phyloP scores from a whole-genome alignment of 2,329 filamentous ascomycete species.

The Lachnellula cervina region DNA sequence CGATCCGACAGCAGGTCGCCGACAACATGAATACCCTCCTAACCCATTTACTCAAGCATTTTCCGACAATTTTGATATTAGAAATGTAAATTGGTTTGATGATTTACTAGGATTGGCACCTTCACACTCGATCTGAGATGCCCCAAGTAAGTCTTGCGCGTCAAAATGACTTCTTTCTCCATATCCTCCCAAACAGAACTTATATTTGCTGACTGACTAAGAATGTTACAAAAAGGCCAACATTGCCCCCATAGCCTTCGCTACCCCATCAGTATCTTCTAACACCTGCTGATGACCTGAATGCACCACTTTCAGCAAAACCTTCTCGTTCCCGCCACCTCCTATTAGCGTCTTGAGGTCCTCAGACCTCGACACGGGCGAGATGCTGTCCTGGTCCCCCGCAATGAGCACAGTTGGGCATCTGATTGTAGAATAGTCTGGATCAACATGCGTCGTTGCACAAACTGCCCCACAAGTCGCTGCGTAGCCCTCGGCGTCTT shows the following conservation, averaged over 20 bases:
- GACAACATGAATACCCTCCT: neutral
- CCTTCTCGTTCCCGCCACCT: conserved; percentile 44
- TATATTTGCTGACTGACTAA: neutral
- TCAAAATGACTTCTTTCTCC: too few species aligned
- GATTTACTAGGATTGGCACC: conserved; percentile 17
- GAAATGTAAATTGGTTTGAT: conserved; percentile 19
- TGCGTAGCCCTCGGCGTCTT: conserved; percentile 32
- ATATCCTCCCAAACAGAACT: too few species aligned
- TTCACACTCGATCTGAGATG: conserved; percentile 15
- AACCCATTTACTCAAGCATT: conserved; percentile 11
- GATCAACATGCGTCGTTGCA: conserved; percentile 29
- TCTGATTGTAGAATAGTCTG: conserved; percentile 30
- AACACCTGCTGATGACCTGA: conserved; percentile 61
- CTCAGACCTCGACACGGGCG: conserved; percentile 25
- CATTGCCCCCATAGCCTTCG: conserved; percentile 30
- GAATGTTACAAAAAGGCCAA: neutral
- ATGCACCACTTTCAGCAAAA: conserved; percentile 56
- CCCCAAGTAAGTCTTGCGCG: neutral
- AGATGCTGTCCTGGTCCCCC: conserved; percentile 32
- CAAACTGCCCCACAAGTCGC: conserved; percentile 31
- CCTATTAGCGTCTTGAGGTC: conserved; percentile 28
- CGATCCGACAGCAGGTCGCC: neutral
- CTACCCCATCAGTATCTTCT: conserved; percentile 59
- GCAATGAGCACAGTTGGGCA: conserved; percentile 31
- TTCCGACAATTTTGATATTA: conserved; percentile 16